Base-by-base conservation (phyloP, 495 filamentous ascomycete species). In the Penicillium lividum region DNA sequence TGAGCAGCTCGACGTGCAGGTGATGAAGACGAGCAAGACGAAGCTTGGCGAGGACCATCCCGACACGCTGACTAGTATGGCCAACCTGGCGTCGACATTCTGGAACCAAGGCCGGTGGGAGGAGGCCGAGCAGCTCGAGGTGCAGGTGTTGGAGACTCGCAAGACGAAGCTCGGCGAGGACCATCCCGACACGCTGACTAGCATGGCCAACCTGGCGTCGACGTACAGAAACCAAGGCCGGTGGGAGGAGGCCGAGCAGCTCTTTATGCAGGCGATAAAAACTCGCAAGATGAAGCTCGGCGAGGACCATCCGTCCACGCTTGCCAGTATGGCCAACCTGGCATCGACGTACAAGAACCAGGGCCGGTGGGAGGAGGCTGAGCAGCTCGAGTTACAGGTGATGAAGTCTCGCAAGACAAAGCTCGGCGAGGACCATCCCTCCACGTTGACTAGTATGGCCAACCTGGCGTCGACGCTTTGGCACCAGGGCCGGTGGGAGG, bases 201-300 rank as follows among this genome's bases (percentile, higher is more conserved):
- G 44, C 18, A 47, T 47, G 4, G n/a, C n/a, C 13, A 47, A 47
- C 11, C 16, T 47, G 8, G 44, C 44, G 44, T 25, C 9, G 18
- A 47, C n/a, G 13, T 47, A 27, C 5, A 11, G 6, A 18, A 13
- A 47, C 18, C 44, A 47, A n/a, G 5, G 44, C 18, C 44, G 16
- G 10, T 47, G 16, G 44, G 44, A 47, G n/a, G 44, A 47, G 2
- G 27, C 44, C 44, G 44, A 47, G 44, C 44, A 47, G 27, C 44
- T 47, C n/a, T 10, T 25, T 5, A 5, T 47, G n/a, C 44, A 27
- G 18, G 44, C 27, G 44, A 25, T 47, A 27, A 0, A 47, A 18
- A 18, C 44, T 47, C 44, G 44, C 44, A 47, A 47, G n/a, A 7
- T 18, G n/a, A 47, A 47, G 44, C 44, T 47, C n/a, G 18, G 44